Conservation (phyloP, 768 basidiomycete genomes). For the Amanita subjunquillea region DNA sequence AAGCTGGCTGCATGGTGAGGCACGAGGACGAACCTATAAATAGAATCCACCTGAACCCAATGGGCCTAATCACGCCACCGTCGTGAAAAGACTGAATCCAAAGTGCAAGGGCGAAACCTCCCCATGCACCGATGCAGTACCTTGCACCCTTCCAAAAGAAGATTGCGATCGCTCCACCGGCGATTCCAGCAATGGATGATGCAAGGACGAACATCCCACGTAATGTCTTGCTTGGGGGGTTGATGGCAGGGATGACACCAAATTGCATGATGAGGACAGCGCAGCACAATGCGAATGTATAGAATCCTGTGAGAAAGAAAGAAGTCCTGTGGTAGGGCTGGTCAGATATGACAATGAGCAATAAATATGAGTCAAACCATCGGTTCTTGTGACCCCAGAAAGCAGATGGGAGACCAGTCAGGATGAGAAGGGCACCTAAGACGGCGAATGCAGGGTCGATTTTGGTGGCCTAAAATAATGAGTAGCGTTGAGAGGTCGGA, state of each 20-base stretch:
- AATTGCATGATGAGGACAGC: constrained; percentile 82
- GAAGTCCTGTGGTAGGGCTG: constrained; percentile 54
- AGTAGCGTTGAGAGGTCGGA: constrained; percentile 8
- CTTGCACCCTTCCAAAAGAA: constrained; percentile 90
- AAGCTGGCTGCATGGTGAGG: constrained; percentile 6
- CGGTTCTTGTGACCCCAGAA: constrained; percentile 94
- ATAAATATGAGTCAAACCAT: constrained; percentile 45
- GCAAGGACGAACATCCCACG: constrained; percentile 89
- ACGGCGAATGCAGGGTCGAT: constrained; percentile 87
- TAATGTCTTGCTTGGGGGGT: constrained; percentile 67
- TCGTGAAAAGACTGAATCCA: constrained; percentile 81
- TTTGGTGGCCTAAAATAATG: constrained; percentile 43
- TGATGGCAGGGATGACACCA: constrained; percentile 77
- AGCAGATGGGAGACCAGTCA: constrained; percentile 83
- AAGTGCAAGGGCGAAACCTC: constrained; percentile 78
- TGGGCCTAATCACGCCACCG: constrained; percentile 69
- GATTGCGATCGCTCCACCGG: constrained; percentile 77
- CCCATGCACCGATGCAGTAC: constrained; percentile 76
- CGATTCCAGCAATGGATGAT: constrained; percentile 66
- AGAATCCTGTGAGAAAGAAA: constrained; percentile 89
- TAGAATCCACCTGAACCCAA: constrained; percentile 83
- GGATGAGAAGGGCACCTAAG: constrained; percentile 76
- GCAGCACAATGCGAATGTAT: constrained; percentile 78
- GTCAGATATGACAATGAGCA: constrained; percentile 9
- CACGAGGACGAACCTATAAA: constrained; percentile 54